Evolutionary conservation across 805 yeast species (phyloP).

Genomic region (Saturnispora diversa): DNA sequence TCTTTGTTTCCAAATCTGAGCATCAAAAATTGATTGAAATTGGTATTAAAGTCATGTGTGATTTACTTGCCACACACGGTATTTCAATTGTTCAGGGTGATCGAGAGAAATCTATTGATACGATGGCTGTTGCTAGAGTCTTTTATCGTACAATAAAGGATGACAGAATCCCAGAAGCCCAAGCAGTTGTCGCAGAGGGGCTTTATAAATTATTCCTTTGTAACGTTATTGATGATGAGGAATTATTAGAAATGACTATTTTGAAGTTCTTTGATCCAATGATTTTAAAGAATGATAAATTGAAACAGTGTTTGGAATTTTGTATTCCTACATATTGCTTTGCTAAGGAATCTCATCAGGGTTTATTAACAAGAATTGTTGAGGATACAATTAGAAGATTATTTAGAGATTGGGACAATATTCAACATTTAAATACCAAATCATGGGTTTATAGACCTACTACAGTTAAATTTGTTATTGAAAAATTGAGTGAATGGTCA

Average conservation of each 20-base stretch:
- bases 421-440: conserved; percentile 31
- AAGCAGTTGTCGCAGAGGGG: conserved; percentile 79
- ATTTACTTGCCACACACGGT: conserved; percentile 73
- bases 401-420: conserved; percentile 34
- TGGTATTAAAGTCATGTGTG: conserved; percentile 66
- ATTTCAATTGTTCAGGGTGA: conserved; percentile 52
- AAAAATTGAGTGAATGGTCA: conserved; percentile 77
- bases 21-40: conserved; percentile 53
- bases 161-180: conserved; percentile 53
- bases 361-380: conserved; percentile 51
- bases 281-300: conserved; percentile 51
- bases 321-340: conserved; percentile 84
- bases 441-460: conserved; percentile 23
- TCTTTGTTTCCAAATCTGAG: conserved; percentile 52
- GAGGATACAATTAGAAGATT: conserved; percentile 59
- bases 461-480: conserved; percentile 48
- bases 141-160: conserved; percentile 59
- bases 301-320: conserved; percentile 74
- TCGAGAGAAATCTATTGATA: conserved; percentile 48
- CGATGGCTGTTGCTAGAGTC: conserved; percentile 57
- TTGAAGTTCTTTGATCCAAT: conserved; percentile 69
- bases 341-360: conserved; percentile 67
- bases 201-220: conserved; percentile 74
- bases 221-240: conserved; percentile 63
- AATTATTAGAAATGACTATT: conserved; percentile 61